Evolutionary conservation across 2,329 filamentous ascomycete species (phyloP).

Genomic region (Seiridium unicorne): DNA sequence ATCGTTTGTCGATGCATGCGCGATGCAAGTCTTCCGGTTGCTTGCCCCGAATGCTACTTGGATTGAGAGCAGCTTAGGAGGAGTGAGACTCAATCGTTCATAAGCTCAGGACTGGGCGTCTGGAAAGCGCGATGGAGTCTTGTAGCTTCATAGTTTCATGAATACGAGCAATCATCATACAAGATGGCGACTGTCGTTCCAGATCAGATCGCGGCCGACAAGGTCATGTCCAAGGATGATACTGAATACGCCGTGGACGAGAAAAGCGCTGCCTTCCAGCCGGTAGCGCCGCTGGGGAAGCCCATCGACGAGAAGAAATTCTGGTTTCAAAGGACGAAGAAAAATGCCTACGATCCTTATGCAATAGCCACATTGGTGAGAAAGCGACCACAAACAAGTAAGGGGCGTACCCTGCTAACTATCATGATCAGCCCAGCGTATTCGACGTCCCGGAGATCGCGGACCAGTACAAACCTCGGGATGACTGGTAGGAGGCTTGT

Average conservation of each 20-base stretch:
- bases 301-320: slow-evolving; percentile 25
- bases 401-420: neutral
- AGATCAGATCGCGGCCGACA: slow-evolving; percentile 11
- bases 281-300: slow-evolving; percentile 21
- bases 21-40: neutral
- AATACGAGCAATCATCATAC: too few species aligned
- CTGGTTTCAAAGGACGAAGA: slow-evolving; percentile 29
- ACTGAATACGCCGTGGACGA: slow-evolving; percentile 12
- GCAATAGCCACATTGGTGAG: slow-evolving; percentile 25
- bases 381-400: neutral
- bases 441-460: slow-evolving; percentile 41
- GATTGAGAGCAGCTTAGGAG: neutral
- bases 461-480: slow-evolving; percentile 32
- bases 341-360: slow-evolving; percentile 16
- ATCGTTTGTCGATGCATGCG: neutral
- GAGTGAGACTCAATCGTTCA: neutral
- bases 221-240: slow-evolving; percentile 14
- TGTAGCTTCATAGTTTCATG: too few species aligned
- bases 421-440: slow-evolving; percentile 37
- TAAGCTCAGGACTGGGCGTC: too few species aligned
- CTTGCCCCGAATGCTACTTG: neutral
- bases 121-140: too few species aligned
- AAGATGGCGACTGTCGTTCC: slow-evolving; percentile 23
- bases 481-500: slow-evolving; percentile 19
- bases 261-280: slow-evolving; percentile 10